phyloP scores from a whole-genome alignment of 2,329 filamentous ascomycete genomes.

The Talaromyces sp. region DNA sequence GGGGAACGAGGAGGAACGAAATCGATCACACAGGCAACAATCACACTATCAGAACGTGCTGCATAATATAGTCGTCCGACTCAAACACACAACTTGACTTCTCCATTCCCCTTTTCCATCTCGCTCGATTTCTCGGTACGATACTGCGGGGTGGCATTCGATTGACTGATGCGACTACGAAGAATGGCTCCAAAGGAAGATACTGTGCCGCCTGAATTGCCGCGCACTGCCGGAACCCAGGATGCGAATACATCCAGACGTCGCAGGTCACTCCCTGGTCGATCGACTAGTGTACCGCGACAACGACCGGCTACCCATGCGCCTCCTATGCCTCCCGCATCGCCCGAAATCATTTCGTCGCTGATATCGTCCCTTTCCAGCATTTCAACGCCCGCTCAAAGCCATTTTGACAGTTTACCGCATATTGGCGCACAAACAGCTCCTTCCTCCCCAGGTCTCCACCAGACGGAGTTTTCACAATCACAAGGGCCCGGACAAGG shows the following conservation, averaged over 20 bases:
- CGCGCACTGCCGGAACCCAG: neutral
- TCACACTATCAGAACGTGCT: slow-evolving; percentile 5
- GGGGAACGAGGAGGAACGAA: neutral
- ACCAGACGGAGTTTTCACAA: slow-evolving; percentile 22
- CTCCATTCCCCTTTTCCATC: neutral
- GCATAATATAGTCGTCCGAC: neutral
- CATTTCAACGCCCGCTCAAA: slow-evolving; percentile 61
- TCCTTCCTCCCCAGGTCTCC: slow-evolving; percentile 31
- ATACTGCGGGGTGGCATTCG: neutral
- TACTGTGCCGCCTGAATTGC: neutral
- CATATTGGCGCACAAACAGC: slow-evolving; percentile 41
- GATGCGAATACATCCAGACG: slow-evolving; percentile 38
- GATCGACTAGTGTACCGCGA: slow-evolving; percentile 22
- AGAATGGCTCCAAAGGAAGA: slow-evolving; percentile 8
- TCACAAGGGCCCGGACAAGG: slow-evolving; percentile 32
- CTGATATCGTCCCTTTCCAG: slow-evolving; percentile 60
- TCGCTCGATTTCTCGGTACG: neutral
- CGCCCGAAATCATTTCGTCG: slow-evolving; percentile 53
- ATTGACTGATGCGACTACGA: neutral
- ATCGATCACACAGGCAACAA: neutral
- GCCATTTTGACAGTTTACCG: slow-evolving; percentile 63
- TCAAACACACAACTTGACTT: neutral
- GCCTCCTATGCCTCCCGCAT: slow-evolving; percentile 40
- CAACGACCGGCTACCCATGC: slow-evolving; percentile 27
- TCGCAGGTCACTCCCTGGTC: slow-evolving; percentile 37